Percentiles rank a stretch among this genome's conserved stretches.
These are phyloP conservation scores for Aspergillus phoenicis DNA, from an alignment of 2,329 filamentous ascomycete species.

Conservation along the genomic window DNA sequence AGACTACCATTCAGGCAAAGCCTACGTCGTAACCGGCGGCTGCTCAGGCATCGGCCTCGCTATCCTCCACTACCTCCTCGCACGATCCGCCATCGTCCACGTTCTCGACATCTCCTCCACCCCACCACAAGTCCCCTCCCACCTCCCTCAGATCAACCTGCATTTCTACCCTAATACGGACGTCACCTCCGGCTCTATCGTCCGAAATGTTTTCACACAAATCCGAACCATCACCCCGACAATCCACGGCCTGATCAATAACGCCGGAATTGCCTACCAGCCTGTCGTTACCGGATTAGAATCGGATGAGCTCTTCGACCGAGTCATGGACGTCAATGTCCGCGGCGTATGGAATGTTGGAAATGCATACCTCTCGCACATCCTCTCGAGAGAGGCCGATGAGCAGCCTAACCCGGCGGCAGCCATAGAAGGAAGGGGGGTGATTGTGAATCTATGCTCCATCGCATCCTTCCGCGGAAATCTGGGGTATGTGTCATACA, in stretches of 20 bases:
- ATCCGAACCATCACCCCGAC: background rate
- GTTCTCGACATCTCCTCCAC: background rate
- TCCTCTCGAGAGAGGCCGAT: background rate
- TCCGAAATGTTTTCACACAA: background rate
- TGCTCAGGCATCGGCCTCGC: slow-evolving; percentile 1
- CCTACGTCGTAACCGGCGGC: background rate
- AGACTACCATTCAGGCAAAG: background rate
- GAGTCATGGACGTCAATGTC: background rate
- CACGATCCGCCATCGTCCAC: background rate
- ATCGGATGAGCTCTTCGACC: background rate
- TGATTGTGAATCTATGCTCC: background rate
- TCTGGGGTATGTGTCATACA: background rate
- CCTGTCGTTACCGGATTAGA: background rate
- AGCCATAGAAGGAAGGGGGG: background rate
- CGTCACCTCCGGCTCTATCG: background rate
- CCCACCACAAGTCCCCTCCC: background rate
- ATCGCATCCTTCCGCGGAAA: background rate
- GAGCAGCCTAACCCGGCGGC: background rate
- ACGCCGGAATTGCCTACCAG: background rate
- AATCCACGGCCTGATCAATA: slow-evolving; percentile 1
- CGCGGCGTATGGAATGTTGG: background rate
- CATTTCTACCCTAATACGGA: background rate
- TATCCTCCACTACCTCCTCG: background rate
- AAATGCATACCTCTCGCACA: background rate
- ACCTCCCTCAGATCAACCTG: background rate